Evolutionary conservation across 2,329 filamentous ascomycete genomes (phyloP).

Genomic region (Epichloe uncinata): DNA sequence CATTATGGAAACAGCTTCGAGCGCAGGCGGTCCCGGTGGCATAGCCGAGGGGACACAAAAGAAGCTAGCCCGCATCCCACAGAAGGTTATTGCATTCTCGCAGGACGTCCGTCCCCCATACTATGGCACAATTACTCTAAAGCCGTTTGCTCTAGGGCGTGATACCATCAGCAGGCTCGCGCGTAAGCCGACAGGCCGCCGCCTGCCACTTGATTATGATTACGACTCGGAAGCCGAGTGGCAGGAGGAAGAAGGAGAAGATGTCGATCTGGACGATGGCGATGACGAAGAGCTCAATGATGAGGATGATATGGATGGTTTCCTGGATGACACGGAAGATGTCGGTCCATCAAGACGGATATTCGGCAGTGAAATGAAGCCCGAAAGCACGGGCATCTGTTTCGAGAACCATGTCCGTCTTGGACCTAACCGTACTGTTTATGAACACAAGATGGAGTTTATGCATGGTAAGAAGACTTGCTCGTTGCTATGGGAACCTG

Average conservation of each 20-base stretch:
- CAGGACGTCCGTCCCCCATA: conserved; percentile 59
- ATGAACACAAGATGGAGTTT: conserved; percentile 60
- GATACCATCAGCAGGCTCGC: conserved; percentile 37
- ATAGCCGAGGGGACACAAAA: conserved; percentile 21
- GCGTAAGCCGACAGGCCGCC: conserved; percentile 37
- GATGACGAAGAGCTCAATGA: conserved; percentile 58
- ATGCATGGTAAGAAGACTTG: conserved; percentile 48
- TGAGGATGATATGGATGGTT: conserved; percentile 79
- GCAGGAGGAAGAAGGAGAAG: conserved; percentile 62
- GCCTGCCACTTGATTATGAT: conserved; percentile 61
- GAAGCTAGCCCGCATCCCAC: conserved; percentile 39
- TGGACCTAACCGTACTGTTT: conserved; percentile 34
- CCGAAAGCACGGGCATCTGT: conserved; percentile 66
- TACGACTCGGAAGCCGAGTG: conserved; percentile 81
- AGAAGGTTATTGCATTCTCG: conserved; percentile 49
- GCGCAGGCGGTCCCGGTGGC: conserved; percentile 22
- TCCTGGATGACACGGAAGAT: conserved; percentile 79
- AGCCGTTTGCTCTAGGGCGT: conserved; percentile 30
- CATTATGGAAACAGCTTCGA: conserved; percentile 43
- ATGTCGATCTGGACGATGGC: conserved; percentile 53
- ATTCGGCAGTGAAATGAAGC: conserved; percentile 58
- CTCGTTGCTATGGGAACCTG: not conserved
- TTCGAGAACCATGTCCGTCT: conserved; percentile 53
- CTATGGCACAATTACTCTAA: conserved; percentile 56
- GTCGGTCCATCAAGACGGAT: conserved; percentile 38